A percentile compares a stretch with the other conserved stretches of the same genome.
Evolutionary conservation across 2,329 filamentous ascomycete species (phyloP).

Genomic region (Pseudopithomyces chartarum): DNA sequence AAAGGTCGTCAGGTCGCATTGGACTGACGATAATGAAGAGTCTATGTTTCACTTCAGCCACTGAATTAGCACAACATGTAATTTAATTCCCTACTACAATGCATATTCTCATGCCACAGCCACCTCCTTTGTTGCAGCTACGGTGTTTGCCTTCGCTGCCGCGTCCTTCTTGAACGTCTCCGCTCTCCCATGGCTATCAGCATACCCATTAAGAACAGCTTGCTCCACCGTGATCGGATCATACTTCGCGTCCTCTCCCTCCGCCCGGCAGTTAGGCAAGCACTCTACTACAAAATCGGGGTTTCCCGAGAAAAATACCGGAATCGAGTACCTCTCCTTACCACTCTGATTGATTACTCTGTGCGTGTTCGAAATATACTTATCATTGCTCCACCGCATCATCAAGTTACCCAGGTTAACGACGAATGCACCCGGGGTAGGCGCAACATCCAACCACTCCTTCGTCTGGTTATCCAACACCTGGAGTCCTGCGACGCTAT

Average conservation of each 20-base stretch:
- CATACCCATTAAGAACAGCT: slow-evolving; percentile 48
- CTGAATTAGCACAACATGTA: no score
- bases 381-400: slow-evolving; percentile 50
- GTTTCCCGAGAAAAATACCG: slow-evolving; percentile 52
- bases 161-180: slow-evolving; percentile 48
- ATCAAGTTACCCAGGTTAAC: slow-evolving; percentile 73
- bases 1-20: no score
- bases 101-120: slow-evolving; percentile 17
- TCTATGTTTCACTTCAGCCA: no score
- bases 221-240: slow-evolving; percentile 50
- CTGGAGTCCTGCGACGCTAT: slow-evolving; percentile 66
- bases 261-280: slow-evolving; percentile 47
- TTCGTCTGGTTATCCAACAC: slow-evolving; percentile 69
- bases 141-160: slow-evolving; percentile 20
- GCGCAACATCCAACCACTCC: slow-evolving; percentile 79
- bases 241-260: slow-evolving; percentile 44
- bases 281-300: slow-evolving; percentile 51
- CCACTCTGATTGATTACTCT: slow-evolving; percentile 50
- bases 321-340: slow-evolving; percentile 48
- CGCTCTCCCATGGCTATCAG: slow-evolving; percentile 50
- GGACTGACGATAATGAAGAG: no score
- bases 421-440: slow-evolving; percentile 76
- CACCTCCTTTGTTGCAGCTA: slow-evolving; percentile 16
- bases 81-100: neutral
- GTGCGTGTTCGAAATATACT: slow-evolving; percentile 49